These are phyloP conservation scores for Cryptococcus neoformans DNA, from an alignment of 1,284 basidiomycete genomes.

Conservation along the genomic window DNA sequence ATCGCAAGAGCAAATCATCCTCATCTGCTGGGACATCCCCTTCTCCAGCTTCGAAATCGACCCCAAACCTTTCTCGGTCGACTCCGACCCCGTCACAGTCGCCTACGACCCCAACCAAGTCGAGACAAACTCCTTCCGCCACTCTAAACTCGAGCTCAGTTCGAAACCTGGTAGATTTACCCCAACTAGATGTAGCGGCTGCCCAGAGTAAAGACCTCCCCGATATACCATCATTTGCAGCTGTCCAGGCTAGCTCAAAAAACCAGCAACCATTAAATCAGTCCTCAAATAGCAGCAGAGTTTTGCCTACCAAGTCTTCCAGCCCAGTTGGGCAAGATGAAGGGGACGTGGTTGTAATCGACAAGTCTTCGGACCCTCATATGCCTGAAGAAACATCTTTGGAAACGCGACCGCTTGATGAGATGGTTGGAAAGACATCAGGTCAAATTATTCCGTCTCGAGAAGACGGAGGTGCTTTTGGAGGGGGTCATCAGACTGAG, in stretches of 20 bases:
- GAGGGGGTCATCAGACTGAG: conserved; percentile 7
- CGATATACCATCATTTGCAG: no score
- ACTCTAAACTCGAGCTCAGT: not conserved
- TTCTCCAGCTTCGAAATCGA: not conserved
- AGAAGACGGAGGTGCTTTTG: conserved; percentile 1
- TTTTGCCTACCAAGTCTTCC: not conserved
- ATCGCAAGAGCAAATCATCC: conserved; percentile 15
- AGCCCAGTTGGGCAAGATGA: not conserved
- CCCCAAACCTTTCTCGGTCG: conserved; percentile 1
- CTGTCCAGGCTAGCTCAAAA: no score
- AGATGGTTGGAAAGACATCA: no score
- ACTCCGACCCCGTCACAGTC: not conserved
- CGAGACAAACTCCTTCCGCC: not conserved
- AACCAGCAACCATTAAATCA: no score
- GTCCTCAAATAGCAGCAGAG: not conserved
- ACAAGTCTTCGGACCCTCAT: conserved; percentile 1
- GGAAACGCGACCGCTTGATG: no score
- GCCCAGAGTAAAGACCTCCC: not conserved
- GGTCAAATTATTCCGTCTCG: not conserved
- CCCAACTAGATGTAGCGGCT: not conserved
- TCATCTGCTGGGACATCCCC: conserved; percentile 9
- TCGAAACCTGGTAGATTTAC: not conserved
- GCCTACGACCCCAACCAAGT: not conserved
- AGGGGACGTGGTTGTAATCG: conserved; percentile 15
- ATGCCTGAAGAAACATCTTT: no score